Conservation (phyloP, 1,139 yeast species). For the Pneumocystis wakefieldiae region DNA sequence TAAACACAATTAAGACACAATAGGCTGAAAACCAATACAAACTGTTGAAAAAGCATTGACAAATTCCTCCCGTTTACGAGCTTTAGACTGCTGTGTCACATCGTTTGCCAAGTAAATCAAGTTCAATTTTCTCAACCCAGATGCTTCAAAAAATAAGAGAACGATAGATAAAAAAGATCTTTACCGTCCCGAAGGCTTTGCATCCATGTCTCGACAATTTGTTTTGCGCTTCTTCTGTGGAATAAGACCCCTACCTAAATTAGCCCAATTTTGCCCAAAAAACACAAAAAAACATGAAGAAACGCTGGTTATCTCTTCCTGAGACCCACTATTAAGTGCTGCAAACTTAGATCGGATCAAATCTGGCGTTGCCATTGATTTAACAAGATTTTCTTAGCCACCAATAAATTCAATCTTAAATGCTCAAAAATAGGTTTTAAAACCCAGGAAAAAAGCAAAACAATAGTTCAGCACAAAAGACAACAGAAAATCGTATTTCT, state of each 20-base stretch:
- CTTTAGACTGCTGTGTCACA: slow-evolving; percentile 66
- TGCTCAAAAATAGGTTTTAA: neutral
- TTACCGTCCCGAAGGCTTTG: slow-evolving; percentile 27
- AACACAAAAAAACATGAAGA: slow-evolving; percentile 36
- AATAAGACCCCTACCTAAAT: slow-evolving; percentile 31
- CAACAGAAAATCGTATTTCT: neutral
- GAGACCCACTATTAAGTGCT: slow-evolving; percentile 49
- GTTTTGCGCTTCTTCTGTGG: slow-evolving; percentile 51
- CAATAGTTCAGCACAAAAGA: neutral
- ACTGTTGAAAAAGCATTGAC: slow-evolving; percentile 42
- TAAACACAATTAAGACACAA: slow-evolving; percentile 19
- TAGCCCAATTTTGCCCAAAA: neutral
- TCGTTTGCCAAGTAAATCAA: slow-evolving; percentile 67
- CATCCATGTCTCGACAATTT: slow-evolving; percentile 51
- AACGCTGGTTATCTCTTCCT: slow-evolving; percentile 66
- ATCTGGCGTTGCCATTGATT: slow-evolving; percentile 28
- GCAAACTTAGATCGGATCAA: slow-evolving; percentile 43
- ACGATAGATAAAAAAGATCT: slow-evolving; percentile 4
- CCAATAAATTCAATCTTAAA: slow-evolving; percentile 2
- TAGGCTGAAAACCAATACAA: slow-evolving; percentile 17
- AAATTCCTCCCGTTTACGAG: slow-evolving; percentile 47
- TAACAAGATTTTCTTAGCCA: slow-evolving; percentile 39
- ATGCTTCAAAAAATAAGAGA: slow-evolving; percentile 17
- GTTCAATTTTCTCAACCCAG: slow-evolving; percentile 38
- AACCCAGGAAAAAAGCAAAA: neutral